Evolutionary conservation across 495 filamentous ascomycete genomes (phyloP).

Genomic region (Neohortaea acidophila): DNA sequence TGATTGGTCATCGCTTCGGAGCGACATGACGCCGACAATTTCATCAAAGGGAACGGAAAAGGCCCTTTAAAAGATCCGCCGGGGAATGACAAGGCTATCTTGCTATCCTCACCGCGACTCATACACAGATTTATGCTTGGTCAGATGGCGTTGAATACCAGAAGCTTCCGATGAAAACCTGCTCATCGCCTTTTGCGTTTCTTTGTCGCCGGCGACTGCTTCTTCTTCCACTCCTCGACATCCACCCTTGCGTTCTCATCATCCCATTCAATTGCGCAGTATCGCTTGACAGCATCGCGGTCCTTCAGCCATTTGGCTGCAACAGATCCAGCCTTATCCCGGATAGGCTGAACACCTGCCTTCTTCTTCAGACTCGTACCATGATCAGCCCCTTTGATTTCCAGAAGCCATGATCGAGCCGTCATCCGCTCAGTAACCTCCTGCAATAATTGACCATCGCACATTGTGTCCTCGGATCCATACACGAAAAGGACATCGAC

Average conservation of each 20-base stretch:
- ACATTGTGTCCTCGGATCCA: conserved; percentile 26
- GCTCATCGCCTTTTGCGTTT: too few species aligned
- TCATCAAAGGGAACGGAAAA: too few species aligned
- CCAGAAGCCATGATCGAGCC: conserved; percentile 21
- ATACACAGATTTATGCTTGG: too few species aligned
- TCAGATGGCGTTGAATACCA: too few species aligned
- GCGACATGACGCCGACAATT: too few species aligned
- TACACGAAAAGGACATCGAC: conserved; percentile 26
- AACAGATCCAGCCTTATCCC: conserved; percentile 20
- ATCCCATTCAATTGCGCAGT: background rate
- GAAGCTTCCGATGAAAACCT: too few species aligned
- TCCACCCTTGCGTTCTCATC: background rate
- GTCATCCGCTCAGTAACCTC: conserved; percentile 24
- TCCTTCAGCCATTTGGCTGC: conserved; percentile 22
- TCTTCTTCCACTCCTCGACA: background rate
- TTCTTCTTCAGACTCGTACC: conserved; percentile 26
- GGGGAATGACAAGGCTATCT: too few species aligned
- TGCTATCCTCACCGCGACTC: too few species aligned
- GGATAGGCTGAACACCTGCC: conserved; percentile 15
- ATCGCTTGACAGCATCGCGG: background rate
- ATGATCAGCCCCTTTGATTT: conserved; percentile 27
- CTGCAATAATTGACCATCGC: conserved; percentile 21
- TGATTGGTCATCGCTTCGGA: too few species aligned
- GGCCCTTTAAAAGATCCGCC: too few species aligned
- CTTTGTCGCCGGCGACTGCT: too few species aligned